Evolutionary conservation across 1,284 basidiomycete genomes (phyloP).

Genomic region (Pterula multifida): DNA sequence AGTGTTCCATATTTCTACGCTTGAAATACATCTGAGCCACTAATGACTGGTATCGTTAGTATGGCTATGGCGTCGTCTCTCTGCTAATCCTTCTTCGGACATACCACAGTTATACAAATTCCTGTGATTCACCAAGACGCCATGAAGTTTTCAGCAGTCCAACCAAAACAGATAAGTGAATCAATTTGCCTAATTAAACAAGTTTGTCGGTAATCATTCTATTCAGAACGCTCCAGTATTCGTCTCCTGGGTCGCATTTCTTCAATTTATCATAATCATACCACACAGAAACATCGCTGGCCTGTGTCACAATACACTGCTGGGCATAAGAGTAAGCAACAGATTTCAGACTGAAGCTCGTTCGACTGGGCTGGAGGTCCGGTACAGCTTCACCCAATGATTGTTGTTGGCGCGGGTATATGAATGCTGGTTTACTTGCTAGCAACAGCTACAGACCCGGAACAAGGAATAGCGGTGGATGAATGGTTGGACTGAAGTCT

Average conservation of each 20-base stretch:
- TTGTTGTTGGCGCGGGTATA: background rate
- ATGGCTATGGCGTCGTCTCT: too few species aligned
- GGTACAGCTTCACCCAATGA: conserved; percentile 8
- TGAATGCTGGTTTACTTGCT: conserved; percentile 17
- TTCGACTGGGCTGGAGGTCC: conserved; percentile 16
- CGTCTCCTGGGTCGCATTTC: conserved; percentile 50
- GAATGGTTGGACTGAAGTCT: background rate
- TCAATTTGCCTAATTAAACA: too few species aligned
- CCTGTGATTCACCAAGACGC: too few species aligned
- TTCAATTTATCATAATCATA: conserved; percentile 57
- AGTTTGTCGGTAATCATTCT: background rate
- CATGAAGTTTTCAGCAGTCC: too few species aligned
- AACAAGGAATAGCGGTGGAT: conserved; percentile 1
- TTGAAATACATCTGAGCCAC: too few species aligned
- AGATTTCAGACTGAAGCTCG: conserved; percentile 36
- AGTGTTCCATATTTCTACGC: too few species aligned
- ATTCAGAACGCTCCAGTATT: conserved; percentile 14
- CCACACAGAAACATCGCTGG: conserved; percentile 57
- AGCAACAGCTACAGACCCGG: conserved; percentile 36
- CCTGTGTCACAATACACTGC: conserved; percentile 46
- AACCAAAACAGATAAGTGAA: too few species aligned
- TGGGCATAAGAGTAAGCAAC: conserved; percentile 54
- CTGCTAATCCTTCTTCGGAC: too few species aligned
- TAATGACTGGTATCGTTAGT: too few species aligned
- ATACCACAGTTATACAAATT: too few species aligned